Conservation (phyloP, 2,329 filamentous ascomycete genomes). For the Cercospora sesami region DNA sequence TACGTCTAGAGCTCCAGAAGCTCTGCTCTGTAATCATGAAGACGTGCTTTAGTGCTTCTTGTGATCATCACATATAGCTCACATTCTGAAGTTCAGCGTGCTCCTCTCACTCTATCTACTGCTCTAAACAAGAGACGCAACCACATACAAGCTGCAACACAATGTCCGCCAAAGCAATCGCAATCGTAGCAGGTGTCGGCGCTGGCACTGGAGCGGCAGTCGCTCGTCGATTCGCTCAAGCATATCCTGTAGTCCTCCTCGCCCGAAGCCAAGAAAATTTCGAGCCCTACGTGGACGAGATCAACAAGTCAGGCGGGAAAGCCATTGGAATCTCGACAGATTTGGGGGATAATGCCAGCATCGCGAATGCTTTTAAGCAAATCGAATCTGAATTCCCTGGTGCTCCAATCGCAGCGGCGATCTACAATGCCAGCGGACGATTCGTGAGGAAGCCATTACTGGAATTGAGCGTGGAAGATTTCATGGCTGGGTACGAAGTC, state of each 20-base stretch:
- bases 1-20: slow-evolving; percentile 1
- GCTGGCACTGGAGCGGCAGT: slow-evolving; percentile 66
- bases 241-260: slow-evolving; percentile 74
- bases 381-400: slow-evolving; percentile 61
- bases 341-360: slow-evolving; percentile 55
- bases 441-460: slow-evolving; percentile 63
- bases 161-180: slow-evolving; percentile 52
- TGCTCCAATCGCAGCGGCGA: slow-evolving; percentile 48
- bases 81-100: background rate
- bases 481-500: slow-evolving; percentile 52
- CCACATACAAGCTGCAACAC: background rate
- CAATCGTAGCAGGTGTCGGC: slow-evolving; percentile 71
- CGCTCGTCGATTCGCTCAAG: slow-evolving; percentile 59
- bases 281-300: slow-evolving; percentile 66
- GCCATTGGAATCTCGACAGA: slow-evolving; percentile 72
- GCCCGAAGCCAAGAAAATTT: slow-evolving; percentile 67
- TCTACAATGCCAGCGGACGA: slow-evolving; percentile 67
- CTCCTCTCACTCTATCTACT: background rate
- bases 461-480: slow-evolving; percentile 60
- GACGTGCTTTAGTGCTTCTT: slow-evolving; percentile 1
- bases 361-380: slow-evolving; percentile 62
- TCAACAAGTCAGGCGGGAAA: slow-evolving; percentile 65
- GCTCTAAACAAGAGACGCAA: background rate
- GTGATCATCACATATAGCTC: background rate
- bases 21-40: slow-evolving; percentile 10